A percentile compares a stretch with the other conserved stretches of the same genome.
Conservation (phyloP, 768 basidiomycete genomes). For the Boletus subparvulus region DNA sequence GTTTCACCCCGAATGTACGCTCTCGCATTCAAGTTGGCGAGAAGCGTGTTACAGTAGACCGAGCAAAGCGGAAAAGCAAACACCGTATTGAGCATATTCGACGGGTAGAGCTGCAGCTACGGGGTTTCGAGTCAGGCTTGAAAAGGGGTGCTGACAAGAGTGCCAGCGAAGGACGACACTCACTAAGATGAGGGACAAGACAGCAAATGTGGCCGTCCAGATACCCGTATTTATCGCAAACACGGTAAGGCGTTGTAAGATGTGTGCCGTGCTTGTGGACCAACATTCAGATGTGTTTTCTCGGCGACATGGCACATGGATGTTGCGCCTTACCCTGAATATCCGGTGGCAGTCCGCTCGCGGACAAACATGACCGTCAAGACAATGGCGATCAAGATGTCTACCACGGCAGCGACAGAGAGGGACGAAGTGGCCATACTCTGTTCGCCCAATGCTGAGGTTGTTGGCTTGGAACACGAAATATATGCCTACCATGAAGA, state of each 20-base stretch:
- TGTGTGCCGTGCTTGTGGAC: slow-evolving; percentile 2
- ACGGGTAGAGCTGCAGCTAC: background rate
- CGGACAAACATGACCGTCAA: slow-evolving; percentile 5
- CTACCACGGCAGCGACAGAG: background rate
- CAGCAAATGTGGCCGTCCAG: slow-evolving; percentile 49
- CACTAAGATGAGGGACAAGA: slow-evolving; percentile 46
- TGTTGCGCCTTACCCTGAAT: background rate
- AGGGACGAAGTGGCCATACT: background rate
- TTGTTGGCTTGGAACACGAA: background rate
- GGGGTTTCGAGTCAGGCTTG: background rate
- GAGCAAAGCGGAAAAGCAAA: slow-evolving; percentile 9
- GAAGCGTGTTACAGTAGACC: slow-evolving; percentile 10
- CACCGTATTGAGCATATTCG: background rate
- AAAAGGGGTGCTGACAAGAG: background rate
- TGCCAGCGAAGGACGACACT: slow-evolving; percentile 26
- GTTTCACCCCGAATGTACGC: slow-evolving; percentile 3
- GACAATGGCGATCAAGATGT: slow-evolving; percentile 5
- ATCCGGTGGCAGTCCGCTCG: background rate
- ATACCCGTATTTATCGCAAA: slow-evolving; percentile 32
- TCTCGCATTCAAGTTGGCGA: slow-evolving; percentile 11
- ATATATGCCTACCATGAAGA: background rate
- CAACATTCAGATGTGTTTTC: background rate
- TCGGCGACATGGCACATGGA: too few species aligned
- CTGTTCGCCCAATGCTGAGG: background rate
- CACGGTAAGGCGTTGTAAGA: slow-evolving; percentile 10